phyloP scores from a whole-genome alignment of 352 stramenopile species.

The Phytopythium kandeliae region DNA sequence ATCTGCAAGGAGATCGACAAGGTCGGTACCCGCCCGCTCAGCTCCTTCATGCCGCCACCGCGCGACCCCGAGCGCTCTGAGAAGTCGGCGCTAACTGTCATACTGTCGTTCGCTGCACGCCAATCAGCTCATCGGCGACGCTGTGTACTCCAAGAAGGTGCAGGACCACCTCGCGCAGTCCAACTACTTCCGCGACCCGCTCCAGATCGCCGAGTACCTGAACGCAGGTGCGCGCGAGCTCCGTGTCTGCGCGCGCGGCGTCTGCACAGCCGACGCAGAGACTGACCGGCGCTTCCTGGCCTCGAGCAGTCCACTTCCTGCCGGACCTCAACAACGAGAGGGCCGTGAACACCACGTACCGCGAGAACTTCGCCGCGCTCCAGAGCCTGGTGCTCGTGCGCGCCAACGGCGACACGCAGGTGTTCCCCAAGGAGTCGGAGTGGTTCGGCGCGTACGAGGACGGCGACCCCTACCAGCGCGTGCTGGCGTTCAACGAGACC shows the following conservation, averaged over 20 bases:
- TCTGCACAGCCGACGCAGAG: no score
- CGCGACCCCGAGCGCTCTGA: no score
- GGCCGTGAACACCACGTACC: constrained; percentile 72
- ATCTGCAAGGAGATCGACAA: constrained; percentile 84
- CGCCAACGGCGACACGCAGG: constrained; percentile 87
- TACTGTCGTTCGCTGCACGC: background rate
- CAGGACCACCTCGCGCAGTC: constrained; percentile 88
- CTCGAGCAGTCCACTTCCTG: constrained; percentile 55
- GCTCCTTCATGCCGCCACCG: no score
- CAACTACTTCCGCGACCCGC: constrained; percentile 92
- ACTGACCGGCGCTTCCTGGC: no score
- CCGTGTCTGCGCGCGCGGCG: no score
- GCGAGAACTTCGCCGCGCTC: constrained; percentile 84
- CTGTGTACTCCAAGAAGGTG: constrained; percentile 81
- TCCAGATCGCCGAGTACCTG: constrained; percentile 63
- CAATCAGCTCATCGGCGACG: constrained; percentile 71
- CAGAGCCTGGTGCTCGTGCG: constrained; percentile 88
- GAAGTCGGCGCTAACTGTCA: background rate
- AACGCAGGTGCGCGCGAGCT: constrained; percentile 35
- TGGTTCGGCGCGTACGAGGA: constrained; percentile 87
- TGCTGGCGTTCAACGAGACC: constrained; percentile 90
- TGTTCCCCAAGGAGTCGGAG: constrained; percentile 82
- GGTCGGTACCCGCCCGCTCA: constrained; percentile 10
- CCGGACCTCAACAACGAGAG: constrained; percentile 92
- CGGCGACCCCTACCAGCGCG: constrained; percentile 44